Percentiles rank a stretch among this genome's conserved stretches.
These are phyloP conservation scores for Tausonia pullulans DNA, from an alignment of 1,284 basidiomycete species.

Conservation along the genomic window DNA sequence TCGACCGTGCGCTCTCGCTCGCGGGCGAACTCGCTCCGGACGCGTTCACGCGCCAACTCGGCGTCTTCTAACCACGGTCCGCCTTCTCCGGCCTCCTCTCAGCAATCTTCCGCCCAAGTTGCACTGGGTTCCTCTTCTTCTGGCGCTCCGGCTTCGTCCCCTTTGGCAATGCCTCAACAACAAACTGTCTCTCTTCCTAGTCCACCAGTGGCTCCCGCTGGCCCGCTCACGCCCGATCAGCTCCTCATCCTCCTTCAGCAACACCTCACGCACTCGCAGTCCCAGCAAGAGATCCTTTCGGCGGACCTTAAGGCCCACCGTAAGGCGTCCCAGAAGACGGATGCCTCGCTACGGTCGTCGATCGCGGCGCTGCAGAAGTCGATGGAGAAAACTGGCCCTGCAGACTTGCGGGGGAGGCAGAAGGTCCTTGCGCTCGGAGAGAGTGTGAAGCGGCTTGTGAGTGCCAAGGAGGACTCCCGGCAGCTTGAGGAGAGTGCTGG, in stretches of 20 bases:
- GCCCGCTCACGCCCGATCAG: constrained; percentile 43
- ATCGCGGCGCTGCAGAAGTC: constrained; percentile 61
- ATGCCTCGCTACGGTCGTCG: constrained; percentile 57
- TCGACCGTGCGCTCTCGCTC: constrained; percentile 12
- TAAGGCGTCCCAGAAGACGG: constrained; percentile 59
- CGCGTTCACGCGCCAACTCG: constrained; percentile 14
- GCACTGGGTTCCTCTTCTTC: constrained; percentile 12
- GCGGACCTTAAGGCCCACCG: constrained; percentile 53
- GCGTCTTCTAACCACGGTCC: background rate
- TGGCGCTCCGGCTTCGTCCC: no score
- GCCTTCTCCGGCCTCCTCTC: constrained; percentile 19
- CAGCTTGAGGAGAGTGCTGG: constrained; percentile 40
- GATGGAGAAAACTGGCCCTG: constrained; percentile 53
- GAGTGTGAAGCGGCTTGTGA: constrained; percentile 55
- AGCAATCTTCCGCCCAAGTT: constrained; percentile 25
- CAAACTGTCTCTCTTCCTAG: constrained; percentile 1
- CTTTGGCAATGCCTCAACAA: background rate
- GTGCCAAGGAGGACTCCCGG: constrained; percentile 42
- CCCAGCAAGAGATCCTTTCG: constrained; percentile 51
- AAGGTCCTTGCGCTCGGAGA: constrained; percentile 66
- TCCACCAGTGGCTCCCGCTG: constrained; percentile 6
- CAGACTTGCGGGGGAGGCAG: constrained; percentile 56
- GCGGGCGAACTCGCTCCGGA: constrained; percentile 13
- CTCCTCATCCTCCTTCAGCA: constrained; percentile 49
- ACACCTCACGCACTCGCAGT: constrained; percentile 44